These are phyloP conservation scores for Paspalum notatum DNA, from an alignment of 176 grass and related monocot species.

Conservation along the genomic window DNA sequence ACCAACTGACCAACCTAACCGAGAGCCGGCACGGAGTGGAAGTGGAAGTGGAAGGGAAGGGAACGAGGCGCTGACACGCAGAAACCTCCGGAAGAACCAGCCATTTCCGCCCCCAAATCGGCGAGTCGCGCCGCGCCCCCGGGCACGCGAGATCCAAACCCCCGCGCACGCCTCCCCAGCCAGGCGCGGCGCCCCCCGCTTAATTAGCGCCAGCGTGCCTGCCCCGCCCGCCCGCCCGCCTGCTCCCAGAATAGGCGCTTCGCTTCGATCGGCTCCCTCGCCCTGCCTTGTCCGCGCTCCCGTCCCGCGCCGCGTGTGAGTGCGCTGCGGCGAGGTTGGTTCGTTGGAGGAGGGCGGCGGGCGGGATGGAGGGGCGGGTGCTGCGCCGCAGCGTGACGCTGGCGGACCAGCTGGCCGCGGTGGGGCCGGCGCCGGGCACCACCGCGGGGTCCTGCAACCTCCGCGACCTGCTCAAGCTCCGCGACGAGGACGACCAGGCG, in stretches of 20 bases:
- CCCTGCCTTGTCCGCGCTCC: not conserved
- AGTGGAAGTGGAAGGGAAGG: not conserved
- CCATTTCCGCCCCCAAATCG: slow-evolving; percentile 5
- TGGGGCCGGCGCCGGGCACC: slow-evolving; percentile 17
- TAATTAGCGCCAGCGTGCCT: not conserved
- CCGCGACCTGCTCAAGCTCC: slow-evolving; percentile 65
- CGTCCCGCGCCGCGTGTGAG: too few species aligned
- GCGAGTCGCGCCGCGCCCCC: not conserved
- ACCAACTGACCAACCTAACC: not conserved
- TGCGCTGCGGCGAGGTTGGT: too few species aligned
- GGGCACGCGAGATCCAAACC: slow-evolving; percentile 15
- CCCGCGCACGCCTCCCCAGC: slow-evolving; percentile 1
- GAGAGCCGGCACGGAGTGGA: too few species aligned
- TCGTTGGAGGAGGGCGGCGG: too few species aligned
- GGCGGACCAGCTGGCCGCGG: slow-evolving; percentile 78
- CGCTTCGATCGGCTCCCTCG: not conserved
- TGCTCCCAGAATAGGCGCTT: not conserved
- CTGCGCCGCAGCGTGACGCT: slow-evolving; percentile 75
- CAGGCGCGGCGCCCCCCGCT: too few species aligned
- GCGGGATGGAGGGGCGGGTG: slow-evolving; percentile 62
- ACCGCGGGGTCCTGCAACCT: slow-evolving; percentile 55
- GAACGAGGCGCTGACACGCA: not conserved
- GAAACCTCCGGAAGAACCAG: not conserved
- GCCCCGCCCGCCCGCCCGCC: not conserved
- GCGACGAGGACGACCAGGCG: slow-evolving; percentile 55